Conservation (phyloP, 148 eudicot species). For the Persicaria maculosa region DNA sequence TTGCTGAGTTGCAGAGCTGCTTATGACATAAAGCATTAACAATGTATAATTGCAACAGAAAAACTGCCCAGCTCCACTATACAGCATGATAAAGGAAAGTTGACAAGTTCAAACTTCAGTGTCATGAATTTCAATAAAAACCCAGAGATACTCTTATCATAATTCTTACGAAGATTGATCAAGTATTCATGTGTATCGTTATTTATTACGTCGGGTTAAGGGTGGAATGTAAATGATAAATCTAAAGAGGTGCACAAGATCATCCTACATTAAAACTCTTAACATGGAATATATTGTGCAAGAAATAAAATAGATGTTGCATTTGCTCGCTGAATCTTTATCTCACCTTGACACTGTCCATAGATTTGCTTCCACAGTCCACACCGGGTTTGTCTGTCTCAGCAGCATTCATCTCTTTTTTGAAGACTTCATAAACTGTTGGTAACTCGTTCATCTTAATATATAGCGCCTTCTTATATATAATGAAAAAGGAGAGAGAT, state of each 20-base stretch:
- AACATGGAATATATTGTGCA: neutral
- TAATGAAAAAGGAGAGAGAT: neutral
- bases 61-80: neutral
- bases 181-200: neutral
- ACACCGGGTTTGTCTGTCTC: constrained; percentile 76
- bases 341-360: constrained; percentile 63
- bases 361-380: constrained; percentile 71
- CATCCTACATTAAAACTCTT: neutral
- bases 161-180: too few species aligned
- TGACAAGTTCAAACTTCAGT: too few species aligned
- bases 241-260: neutral
- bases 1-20: too few species aligned
- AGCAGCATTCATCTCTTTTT: constrained; percentile 49
- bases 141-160: too few species aligned
- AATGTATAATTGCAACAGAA: neutral
- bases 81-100: neutral
- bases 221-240: neutral
- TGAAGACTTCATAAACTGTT: constrained; percentile 72
- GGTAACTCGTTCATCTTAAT: constrained; percentile 75
- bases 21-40: neutral
- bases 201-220: neutral
- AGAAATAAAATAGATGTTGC: neutral
- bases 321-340: neutral
- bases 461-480: constrained; percentile 69
- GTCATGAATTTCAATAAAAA: too few species aligned